Evolutionary conservation across 805 yeast genomes (phyloP).

Genomic region (Candida boleticola): DNA sequence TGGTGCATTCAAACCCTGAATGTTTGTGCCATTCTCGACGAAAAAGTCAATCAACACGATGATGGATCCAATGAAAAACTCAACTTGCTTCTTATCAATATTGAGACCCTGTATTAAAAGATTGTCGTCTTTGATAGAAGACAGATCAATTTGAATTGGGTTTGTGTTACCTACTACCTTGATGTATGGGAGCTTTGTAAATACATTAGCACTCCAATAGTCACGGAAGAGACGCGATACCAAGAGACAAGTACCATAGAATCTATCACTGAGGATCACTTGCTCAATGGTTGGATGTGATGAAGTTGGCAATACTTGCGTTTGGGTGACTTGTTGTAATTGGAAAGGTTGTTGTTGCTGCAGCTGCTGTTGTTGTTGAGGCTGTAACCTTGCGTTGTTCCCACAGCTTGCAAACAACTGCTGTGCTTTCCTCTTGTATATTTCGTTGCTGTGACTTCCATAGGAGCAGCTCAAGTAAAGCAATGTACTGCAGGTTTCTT

Average conservation of each 20-base stretch:
- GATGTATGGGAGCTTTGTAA: constrained; percentile 45
- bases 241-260: constrained; percentile 81
- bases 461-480: constrained; percentile 78
- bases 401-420: constrained; percentile 54
- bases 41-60: constrained; percentile 69
- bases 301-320: constrained; percentile 12
- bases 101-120: constrained; percentile 44
- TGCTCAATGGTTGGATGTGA: constrained; percentile 54
- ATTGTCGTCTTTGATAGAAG: constrained; percentile 43
- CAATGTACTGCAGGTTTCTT: constrained; percentile 89
- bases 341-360: constrained; percentile 5
- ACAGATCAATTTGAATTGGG: constrained; percentile 24
- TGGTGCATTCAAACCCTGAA: constrained; percentile 62
- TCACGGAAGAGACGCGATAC: constrained; percentile 76
- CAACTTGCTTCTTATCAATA: constrained; percentile 52
- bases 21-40: constrained; percentile 58
- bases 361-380: constrained; percentile 13
- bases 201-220: constrained; percentile 74
- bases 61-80: constrained; percentile 68
- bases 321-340: constrained; percentile 9
- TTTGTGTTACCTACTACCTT: constrained; percentile 35
- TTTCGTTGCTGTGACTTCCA: constrained; percentile 47
- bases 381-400: constrained; percentile 44
- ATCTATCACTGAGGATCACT: constrained; percentile 88
- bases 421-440: constrained; percentile 46